Evolutionary conservation across 2,329 filamentous ascomycete species (phyloP).

Genomic region (Sphaceloma murrayae): DNA sequence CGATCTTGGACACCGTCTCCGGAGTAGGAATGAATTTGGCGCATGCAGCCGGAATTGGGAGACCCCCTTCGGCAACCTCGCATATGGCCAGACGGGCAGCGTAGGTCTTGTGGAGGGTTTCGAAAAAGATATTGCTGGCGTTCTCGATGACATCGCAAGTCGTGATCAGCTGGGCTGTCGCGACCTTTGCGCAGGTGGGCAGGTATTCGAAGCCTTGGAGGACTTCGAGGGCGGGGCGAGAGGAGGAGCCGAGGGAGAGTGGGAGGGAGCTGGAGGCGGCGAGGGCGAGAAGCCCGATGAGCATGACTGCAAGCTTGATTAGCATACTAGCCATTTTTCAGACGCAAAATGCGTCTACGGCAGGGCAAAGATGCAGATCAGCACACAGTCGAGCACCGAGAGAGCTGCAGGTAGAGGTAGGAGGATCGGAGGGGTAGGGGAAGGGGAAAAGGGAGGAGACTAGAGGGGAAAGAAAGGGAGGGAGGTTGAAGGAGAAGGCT

Average conservation of each 20-base stretch:
- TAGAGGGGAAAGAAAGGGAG: constrained; percentile 40
- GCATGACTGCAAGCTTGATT: constrained; percentile 35
- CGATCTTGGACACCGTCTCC: constrained; percentile 26
- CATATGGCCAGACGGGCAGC: constrained; percentile 55
- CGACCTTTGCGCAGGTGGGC: constrained; percentile 45
- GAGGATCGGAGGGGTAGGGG: neutral
- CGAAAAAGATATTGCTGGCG: constrained; percentile 31
- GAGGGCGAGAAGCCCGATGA: constrained; percentile 32
- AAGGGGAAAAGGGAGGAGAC: constrained; percentile 36
- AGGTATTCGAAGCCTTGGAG: constrained; percentile 37
- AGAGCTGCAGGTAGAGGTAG: constrained; percentile 37
- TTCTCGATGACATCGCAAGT: constrained; percentile 36
- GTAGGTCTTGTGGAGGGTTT: constrained; percentile 45
- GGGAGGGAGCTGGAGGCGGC: neutral
- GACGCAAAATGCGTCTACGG: constrained; percentile 23
- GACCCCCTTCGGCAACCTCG: constrained; percentile 47
- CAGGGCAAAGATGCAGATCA: constrained; percentile 1
- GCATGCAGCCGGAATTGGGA: constrained; percentile 44
- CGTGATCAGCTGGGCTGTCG: constrained; percentile 42
- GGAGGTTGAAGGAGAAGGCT: constrained; percentile 44
- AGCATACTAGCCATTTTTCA: constrained; percentile 39
- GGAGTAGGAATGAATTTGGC: constrained; percentile 37
- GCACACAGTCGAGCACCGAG: constrained; percentile 34
- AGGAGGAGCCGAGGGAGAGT: too few relatives aligned
- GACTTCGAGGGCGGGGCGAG: constrained; percentile 36